Evolutionary conservation across 169 alveolate species (phyloP).

Genomic region (Babesia gibsoni): DNA sequence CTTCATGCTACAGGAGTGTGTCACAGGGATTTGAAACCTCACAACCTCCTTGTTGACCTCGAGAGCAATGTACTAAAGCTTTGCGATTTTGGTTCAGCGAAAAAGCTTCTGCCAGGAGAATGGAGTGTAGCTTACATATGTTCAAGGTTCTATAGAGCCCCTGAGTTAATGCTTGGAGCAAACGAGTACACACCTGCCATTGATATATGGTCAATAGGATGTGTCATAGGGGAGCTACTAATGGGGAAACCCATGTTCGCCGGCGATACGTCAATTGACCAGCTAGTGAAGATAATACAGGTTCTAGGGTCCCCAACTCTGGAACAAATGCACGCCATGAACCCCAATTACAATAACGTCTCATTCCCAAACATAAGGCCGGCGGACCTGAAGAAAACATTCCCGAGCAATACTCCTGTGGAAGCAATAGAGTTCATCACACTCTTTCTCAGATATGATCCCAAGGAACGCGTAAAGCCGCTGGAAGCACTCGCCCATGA

Average conservation of each 20-base stretch:
- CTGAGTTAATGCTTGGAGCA: slow-evolving; percentile 98
- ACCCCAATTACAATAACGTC: slow-evolving; percentile 90
- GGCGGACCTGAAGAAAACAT: slow-evolving; percentile 67
- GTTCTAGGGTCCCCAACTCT: slow-evolving; percentile 90
- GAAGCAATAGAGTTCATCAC: slow-evolving; percentile 79
- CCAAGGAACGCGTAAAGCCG: slow-evolving; percentile 80
- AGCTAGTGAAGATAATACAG: slow-evolving; percentile 92
- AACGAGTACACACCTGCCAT: slow-evolving; percentile 94
- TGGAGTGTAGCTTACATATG: slow-evolving; percentile 94
- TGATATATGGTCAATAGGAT: slow-evolving; percentile 98
- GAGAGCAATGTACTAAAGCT: slow-evolving; percentile 88
- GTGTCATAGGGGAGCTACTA: slow-evolving; percentile 93
- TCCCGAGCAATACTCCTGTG: slow-evolving; percentile 74
- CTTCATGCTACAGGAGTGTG: slow-evolving; percentile 92
- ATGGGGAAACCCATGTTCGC: slow-evolving; percentile 94
- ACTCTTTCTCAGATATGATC: slow-evolving; percentile 82
- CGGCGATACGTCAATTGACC: slow-evolving; percentile 95
- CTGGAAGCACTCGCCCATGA: slow-evolving; percentile 91
- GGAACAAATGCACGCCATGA: slow-evolving; percentile 90
- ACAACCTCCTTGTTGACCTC: slow-evolving; percentile 93
- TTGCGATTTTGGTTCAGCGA: slow-evolving; percentile 99
- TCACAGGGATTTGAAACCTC: slow-evolving; percentile 99
- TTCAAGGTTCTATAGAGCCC: slow-evolving; percentile 98
- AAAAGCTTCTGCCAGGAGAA: slow-evolving; percentile 89
- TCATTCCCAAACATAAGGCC: slow-evolving; percentile 85